Base-by-base conservation (phyloP, 129 eudicot genomes). In the Glebionis coronaria region DNA sequence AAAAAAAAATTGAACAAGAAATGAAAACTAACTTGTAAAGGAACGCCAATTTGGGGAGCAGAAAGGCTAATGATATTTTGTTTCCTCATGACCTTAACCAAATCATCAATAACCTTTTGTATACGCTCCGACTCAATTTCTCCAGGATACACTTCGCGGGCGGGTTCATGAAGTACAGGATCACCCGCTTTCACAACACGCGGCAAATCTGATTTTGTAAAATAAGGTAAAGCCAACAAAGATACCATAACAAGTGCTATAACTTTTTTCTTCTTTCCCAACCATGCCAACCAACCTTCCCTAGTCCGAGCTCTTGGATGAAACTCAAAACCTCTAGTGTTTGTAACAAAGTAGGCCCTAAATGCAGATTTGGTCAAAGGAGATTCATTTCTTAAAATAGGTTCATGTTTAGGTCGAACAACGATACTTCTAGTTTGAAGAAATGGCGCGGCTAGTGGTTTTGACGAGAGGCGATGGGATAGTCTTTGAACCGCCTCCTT, bases 101-200 rank as follows among this genome's bases (percentile, higher is more conserved):
- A 84, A 9, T 84, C 90, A 61, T 87, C 85, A 18, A 87, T 77
- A 8, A 87, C 75, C 81, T 79, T 87, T 78, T 87, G 90, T 55
- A 87, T 62, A 61, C 83, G 82, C 28, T 79, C 84, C 70, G 88
- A 87, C 85, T 80, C 84, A 56, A 87, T 79, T 65, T 84, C 95
- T 29, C 80, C 83, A 44, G 58, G 63, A 18, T 63, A 63, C 5
- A 84, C 91, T 21, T 84, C 91, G 50, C 73, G 80, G 1, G 95
- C 88, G 4, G 88, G 82, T 75, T 87, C 86, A 44, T 87, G 95
- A 12, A 87, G 88, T 60, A 82, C 90, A 68, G 95, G 90, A 85
- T 84, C 84, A 16, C 95, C 95, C 23, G 95, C 90, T 77, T 87
- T 23, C 25, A 23, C 25, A 23, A 23, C 25, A 23, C 25, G 25